Evolutionary conservation across 352 stramenopile species (phyloP).

Genomic region (Phytophthora nicotianae): DNA sequence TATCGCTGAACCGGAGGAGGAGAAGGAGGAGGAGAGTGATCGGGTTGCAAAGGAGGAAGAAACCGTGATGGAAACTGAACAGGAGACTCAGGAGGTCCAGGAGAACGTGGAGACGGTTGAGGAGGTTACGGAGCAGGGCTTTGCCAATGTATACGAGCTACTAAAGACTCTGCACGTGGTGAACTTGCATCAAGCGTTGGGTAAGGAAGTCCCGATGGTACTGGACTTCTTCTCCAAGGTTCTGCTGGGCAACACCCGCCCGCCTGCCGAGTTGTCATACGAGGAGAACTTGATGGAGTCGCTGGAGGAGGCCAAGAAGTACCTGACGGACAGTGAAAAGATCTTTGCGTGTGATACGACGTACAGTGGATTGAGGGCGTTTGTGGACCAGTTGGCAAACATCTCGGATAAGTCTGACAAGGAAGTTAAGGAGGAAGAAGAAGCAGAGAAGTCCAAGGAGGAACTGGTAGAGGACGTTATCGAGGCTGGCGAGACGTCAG

Average conservation of each 20-base stretch:
- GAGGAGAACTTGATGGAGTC: slow-evolving; percentile 81
- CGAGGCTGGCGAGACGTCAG: slow-evolving; percentile 9
- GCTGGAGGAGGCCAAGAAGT: slow-evolving; percentile 78
- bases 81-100: slow-evolving; percentile 8
- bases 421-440: slow-evolving; percentile 5
- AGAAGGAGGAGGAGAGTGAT: slow-evolving; percentile 17
- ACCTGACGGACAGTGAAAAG: slow-evolving; percentile 68
- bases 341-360: slow-evolving; percentile 76
- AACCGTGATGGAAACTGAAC: slow-evolving; percentile 1
- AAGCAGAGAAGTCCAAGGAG: neutral
- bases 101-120: slow-evolving; percentile 4
- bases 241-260: slow-evolving; percentile 79
- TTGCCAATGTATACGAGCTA: slow-evolving; percentile 66
- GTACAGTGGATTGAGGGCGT: slow-evolving; percentile 61
- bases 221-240: slow-evolving; percentile 88
- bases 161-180: slow-evolving; percentile 83
- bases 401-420: slow-evolving; percentile 17
- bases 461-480: slow-evolving; percentile 6
- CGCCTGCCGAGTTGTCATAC: slow-evolving; percentile 77
- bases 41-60: slow-evolving; percentile 7
- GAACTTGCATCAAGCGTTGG: slow-evolving; percentile 71
- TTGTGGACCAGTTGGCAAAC: slow-evolving; percentile 57
- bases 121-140: slow-evolving; percentile 32
- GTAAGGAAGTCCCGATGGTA: slow-evolving; percentile 80
- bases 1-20: slow-evolving; percentile 1